Percentiles rank a stretch among this genome's conserved stretches.
phyloP scores from a whole-genome alignment of 1,139 yeast species.

The Blastobotrys serpentis region DNA sequence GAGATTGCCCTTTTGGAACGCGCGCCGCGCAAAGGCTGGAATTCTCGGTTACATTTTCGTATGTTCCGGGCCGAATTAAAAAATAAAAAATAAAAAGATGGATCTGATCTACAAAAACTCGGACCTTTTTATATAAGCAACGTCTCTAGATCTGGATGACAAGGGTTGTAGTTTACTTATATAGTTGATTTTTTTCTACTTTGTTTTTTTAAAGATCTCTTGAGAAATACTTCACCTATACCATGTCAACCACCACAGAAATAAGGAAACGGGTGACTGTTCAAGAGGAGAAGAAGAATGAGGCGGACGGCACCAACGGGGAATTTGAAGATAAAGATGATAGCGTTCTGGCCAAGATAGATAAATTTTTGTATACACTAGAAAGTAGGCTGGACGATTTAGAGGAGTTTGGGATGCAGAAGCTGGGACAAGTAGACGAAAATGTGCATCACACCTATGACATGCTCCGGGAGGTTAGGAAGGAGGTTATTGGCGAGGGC shows the following conservation, averaged over 20 bases:
- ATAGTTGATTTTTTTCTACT: not conserved
- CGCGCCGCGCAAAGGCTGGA: no score
- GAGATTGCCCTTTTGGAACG: no score
- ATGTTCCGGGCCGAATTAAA: no score
- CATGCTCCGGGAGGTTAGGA: slow-evolving; percentile 34
- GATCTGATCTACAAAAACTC: no score
- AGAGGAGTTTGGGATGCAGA: slow-evolving; percentile 36
- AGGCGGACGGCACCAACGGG: not conserved
- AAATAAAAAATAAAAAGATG: no score
- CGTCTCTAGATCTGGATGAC: no score
- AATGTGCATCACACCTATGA: slow-evolving; percentile 34
- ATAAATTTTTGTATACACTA: slow-evolving; percentile 32
- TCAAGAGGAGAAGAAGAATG: not conserved
- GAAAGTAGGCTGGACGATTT: slow-evolving; percentile 34
- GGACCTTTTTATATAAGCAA: no score
- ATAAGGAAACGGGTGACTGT: not conserved
- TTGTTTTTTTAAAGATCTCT: slow-evolving; percentile 7
- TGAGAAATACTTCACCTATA: not conserved
- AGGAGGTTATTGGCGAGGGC: slow-evolving; percentile 36
- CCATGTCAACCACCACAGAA: not conserved
- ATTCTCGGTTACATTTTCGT: no score
- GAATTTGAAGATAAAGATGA: slow-evolving; percentile 14
- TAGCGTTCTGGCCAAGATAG: slow-evolving; percentile 28
- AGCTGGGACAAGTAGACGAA: slow-evolving; percentile 36
- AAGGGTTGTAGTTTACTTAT: no score